These are phyloP conservation scores for Calonectria pseudoturangicola DNA, from an alignment of 2,329 filamentous ascomycete genomes.

Conservation along the genomic window DNA sequence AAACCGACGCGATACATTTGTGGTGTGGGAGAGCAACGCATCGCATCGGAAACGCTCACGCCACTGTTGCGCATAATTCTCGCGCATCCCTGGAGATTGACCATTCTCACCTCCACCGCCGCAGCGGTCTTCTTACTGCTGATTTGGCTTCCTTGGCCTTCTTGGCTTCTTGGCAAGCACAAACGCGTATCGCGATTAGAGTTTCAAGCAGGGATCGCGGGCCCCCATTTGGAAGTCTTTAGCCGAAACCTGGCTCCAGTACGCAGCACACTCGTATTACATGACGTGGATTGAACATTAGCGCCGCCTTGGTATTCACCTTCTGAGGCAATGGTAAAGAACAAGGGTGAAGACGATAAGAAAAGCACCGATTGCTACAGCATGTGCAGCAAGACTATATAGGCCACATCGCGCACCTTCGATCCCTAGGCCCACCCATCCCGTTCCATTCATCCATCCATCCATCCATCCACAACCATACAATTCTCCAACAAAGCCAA, in stretches of 20 bases:
- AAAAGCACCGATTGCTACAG: neutral
- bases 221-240: neutral
- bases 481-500: neutral
- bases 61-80: too few relatives aligned
- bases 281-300: neutral
- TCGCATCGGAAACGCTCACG: too few relatives aligned
- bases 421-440: neutral
- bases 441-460: neutral
- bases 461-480: neutral
- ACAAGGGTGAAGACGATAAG: neutral
- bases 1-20: too few relatives aligned
- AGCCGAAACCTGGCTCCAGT: neutral
- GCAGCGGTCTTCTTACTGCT: too few relatives aligned
- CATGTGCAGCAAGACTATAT: neutral
- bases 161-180: conserved; percentile 1
- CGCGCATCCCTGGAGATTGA: too few relatives aligned
- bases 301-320: neutral
- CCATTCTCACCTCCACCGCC: too few relatives aligned
- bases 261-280: neutral
- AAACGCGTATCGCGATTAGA: conserved; percentile 4
- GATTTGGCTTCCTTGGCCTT: too few relatives aligned
- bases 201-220: neutral
- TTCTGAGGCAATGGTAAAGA: too few relatives aligned
- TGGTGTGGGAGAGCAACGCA: too few relatives aligned
- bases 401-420: neutral